These are phyloP conservation scores for Senna siamea DNA, from an alignment of 306 rosid species.

Conservation along the genomic window DNA sequence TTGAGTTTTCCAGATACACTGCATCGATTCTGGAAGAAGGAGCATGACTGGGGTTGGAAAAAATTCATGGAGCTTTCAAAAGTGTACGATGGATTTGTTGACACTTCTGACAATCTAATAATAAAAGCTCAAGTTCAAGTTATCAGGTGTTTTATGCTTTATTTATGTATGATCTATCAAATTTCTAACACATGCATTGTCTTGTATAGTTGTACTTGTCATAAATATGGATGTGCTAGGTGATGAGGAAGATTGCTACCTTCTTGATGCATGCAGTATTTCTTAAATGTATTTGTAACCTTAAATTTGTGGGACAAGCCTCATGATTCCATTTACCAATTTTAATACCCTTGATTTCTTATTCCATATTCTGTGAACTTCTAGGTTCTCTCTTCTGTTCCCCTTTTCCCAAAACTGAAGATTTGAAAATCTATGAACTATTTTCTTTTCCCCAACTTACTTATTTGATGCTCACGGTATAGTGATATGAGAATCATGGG, in stretches of 20 bases:
- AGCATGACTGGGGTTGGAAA: conserved; percentile 99
- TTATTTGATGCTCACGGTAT: background rate
- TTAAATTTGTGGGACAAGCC: background rate
- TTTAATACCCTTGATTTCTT: background rate
- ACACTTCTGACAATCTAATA: conserved; percentile 84
- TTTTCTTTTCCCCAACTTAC: background rate
- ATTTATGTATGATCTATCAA: conserved; percentile 12
- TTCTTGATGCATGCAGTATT: background rate
- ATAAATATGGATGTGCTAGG: background rate
- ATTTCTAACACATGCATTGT: background rate
- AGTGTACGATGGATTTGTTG: conserved; percentile 96
- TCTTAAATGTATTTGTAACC: background rate
- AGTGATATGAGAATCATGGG: background rate
- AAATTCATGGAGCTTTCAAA: conserved; percentile 98
- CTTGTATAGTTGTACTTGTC: background rate
- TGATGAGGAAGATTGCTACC: too few species aligned
- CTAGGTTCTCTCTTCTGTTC: background rate
- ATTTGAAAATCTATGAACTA: background rate
- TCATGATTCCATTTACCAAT: background rate
- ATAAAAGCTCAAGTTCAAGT: conserved; percentile 99
- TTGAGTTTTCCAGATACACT: conserved; percentile 76
- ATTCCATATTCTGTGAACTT: background rate
- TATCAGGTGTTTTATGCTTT: conserved; percentile 68
- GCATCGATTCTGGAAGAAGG: conserved; percentile 99
- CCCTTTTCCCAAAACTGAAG: background rate